Conservation (phyloP, 2,329 filamentous ascomycete genomes). For the Ceratocystis harringtonii region DNA sequence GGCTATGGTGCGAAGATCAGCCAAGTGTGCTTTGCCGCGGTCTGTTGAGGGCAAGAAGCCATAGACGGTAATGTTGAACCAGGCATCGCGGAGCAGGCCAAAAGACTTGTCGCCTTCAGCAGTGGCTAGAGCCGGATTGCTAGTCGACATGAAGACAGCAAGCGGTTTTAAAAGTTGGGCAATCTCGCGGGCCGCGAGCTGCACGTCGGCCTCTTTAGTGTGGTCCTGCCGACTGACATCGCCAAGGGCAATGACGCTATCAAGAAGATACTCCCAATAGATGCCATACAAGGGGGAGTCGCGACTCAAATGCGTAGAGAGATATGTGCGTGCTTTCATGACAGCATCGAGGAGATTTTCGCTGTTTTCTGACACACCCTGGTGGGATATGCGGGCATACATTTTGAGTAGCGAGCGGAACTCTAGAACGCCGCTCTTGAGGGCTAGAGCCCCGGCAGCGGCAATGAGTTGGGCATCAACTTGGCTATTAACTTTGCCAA, state of each 20-base stretch:
- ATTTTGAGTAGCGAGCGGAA: constrained; percentile 76
- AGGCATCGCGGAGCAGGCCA: constrained; percentile 70
- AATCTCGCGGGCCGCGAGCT: constrained; percentile 75
- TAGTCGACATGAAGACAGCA: constrained; percentile 63
- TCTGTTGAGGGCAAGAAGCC: constrained; percentile 67
- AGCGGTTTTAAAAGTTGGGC: constrained; percentile 73
- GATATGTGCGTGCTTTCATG: constrained; percentile 61
- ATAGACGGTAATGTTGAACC: constrained; percentile 96
- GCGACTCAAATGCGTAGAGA: constrained; percentile 53
- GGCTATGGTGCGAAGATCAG: constrained; percentile 71
- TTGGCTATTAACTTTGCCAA: constrained; percentile 63
- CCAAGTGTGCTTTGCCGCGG: constrained; percentile 54
- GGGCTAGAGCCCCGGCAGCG: constrained; percentile 62
- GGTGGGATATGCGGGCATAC: constrained; percentile 59
- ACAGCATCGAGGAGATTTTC: constrained; percentile 55
- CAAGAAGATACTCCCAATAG: constrained; percentile 70
- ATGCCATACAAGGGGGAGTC: constrained; percentile 65
- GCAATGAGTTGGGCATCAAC: constrained; percentile 78
- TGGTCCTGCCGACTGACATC: constrained; percentile 64
- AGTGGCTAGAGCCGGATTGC: constrained; percentile 39
- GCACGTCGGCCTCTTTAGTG: constrained; percentile 60
- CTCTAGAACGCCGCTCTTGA: constrained; percentile 64
- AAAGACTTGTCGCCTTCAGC: constrained; percentile 48
- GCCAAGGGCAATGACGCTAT: constrained; percentile 78
- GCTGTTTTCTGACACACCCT: constrained; percentile 57